These are phyloP conservation scores for Cystofilobasidium macerans DNA, from an alignment of 768 basidiomycete species.

Conservation along the genomic window DNA sequence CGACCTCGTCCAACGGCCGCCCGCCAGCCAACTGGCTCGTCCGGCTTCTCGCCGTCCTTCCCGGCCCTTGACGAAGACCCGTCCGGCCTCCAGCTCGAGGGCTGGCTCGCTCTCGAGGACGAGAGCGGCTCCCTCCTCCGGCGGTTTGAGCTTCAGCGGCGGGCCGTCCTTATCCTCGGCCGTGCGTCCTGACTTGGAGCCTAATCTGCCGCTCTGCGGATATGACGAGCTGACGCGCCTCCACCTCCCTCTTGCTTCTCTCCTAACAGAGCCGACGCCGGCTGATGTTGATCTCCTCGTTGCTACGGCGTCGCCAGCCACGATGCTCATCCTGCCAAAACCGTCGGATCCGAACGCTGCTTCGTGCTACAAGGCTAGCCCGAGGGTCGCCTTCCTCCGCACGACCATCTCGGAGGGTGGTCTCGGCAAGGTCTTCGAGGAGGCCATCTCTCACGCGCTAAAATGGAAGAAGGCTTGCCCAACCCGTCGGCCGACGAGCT, in stretches of 20 bases:
- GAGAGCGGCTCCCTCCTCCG: neutral
- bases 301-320: neutral
- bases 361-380: neutral
- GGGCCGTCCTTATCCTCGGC: slow-evolving; percentile 7
- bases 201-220: too few species aligned
- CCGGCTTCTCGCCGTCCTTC: neutral
- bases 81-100: neutral
- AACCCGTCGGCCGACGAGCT: neutral
- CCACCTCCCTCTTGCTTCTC: too few species aligned
- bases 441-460: neutral
- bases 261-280: neutral
- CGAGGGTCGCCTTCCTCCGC: neutral
- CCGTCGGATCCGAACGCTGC: neutral
- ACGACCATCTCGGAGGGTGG: neutral
- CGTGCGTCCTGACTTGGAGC: too few species aligned
- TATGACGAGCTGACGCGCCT: too few species aligned
- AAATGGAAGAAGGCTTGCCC: slow-evolving; percentile 7
- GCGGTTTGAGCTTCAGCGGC: neutral
- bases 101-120: slow-evolving; percentile 3
- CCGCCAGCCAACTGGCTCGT: neutral
- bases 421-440: neutral
- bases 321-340: neutral
- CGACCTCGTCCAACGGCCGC: neutral
- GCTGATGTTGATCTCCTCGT: neutral
- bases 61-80: slow-evolving; percentile 5